Base-by-base conservation (phyloP, 2,329 filamentous ascomycete species). In the Graphium sp. region DNA sequence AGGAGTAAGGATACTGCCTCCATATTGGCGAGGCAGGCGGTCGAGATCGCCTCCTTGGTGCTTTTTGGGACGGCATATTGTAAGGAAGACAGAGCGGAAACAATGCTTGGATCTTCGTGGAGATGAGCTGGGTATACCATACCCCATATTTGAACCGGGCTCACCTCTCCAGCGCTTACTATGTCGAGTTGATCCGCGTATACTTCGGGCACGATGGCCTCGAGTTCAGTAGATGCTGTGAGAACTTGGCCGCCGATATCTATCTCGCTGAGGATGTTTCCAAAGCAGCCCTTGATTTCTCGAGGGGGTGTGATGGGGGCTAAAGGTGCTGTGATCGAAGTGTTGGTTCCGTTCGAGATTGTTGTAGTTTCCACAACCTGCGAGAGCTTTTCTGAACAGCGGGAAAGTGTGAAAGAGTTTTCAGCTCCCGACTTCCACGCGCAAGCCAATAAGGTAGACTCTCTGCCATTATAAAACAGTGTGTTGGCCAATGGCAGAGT, bases 401-500 rank as follows among this genome's bases (percentile, higher is more conserved):
- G 37, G 3, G 37, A 21, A 7, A 53, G 39, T 5, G 28, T 38
- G 4, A 42, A 32, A 2, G 26, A 28, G 13, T 24, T 37, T 7
- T 34, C 18, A 2, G 34, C 13, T 22, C 26, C 25, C n/a, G 24
- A n/a, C 12, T 14, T 25, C 32, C 18, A 51, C 29, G 20, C 48
- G 8, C 43, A 42, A 2, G 55, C 51, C 17, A 64, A 43, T 6
- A 81, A 49, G 2, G 71, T 78, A 3, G 73, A 73, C 2, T 55
- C 55, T 16, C 55, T 58, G 25, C 72, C 76, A 34, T 74, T 87
- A 22, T 73, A 66, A 43, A 89, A 89, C 6, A 83, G 54, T 0
- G 82, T 91, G 41, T 83, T 81, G 22, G 81, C 74, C 16, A 89
- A 53, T 2, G 80, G 80, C 2, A 85, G 33, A 5, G 60, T 68